A percentile compares a stretch with the other conserved stretches of the same genome.
These are phyloP conservation scores for Thelonectria rubi DNA, from an alignment of 2,329 filamentous ascomycete species.

Conservation along the genomic window DNA sequence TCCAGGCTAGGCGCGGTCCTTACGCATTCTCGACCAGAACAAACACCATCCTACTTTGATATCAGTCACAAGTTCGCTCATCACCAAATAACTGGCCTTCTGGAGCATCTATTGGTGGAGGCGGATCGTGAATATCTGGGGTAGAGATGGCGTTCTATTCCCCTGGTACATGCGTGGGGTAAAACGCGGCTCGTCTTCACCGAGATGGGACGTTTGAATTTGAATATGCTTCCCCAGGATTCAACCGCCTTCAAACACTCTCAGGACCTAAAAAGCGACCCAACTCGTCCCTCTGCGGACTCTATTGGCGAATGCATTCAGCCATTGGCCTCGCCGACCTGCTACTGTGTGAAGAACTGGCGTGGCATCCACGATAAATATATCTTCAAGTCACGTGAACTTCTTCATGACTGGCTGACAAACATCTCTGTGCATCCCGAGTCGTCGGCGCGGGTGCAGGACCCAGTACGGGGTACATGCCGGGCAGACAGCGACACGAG, in stretches of 20 bases:
- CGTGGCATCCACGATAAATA: background rate
- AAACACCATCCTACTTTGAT: too few species aligned
- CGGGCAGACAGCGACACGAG: constrained; percentile 24
- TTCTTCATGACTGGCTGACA: constrained; percentile 25
- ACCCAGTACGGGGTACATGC: constrained; percentile 38
- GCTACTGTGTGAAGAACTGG: too few species aligned
- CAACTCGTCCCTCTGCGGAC: background rate
- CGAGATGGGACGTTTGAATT: background rate
- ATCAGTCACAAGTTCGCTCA: too few species aligned
- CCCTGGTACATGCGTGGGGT: constrained; percentile 23
- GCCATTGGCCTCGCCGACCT: too few species aligned
- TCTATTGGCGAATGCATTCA: background rate
- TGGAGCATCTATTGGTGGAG: constrained; percentile 23
- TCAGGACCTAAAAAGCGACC: background rate
- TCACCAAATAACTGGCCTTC: background rate
- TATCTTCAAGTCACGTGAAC: constrained; percentile 16
- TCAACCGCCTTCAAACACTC: background rate
- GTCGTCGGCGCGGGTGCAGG: constrained; percentile 29
- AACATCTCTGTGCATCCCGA: constrained; percentile 30
- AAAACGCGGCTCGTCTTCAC: background rate
- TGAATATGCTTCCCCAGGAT: background rate
- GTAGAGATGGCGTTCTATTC: constrained; percentile 21
- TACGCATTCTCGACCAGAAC: too few species aligned
- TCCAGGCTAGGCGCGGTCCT: too few species aligned
- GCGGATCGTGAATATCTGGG: constrained; percentile 20